Evolutionary conservation across 176 grass and related monocot species (phyloP).

Genomic region (Bolboschoenus planiculmis): DNA sequence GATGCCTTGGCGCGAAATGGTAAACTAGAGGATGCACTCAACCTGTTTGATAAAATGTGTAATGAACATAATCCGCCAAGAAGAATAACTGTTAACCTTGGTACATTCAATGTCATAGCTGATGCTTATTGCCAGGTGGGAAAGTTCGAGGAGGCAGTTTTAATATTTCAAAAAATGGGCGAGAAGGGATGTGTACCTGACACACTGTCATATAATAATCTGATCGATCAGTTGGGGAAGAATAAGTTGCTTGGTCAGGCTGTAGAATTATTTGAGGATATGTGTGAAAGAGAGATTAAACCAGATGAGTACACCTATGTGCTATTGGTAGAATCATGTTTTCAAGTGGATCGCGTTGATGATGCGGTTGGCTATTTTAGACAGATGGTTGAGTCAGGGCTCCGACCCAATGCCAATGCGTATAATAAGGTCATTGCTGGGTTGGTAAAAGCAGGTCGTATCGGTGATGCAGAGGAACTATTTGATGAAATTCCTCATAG

Average conservation of each 20-base stretch:
- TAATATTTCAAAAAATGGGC: slow-evolving; percentile 53
- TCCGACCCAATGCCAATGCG: slow-evolving; percentile 60
- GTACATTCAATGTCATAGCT: slow-evolving; percentile 70
- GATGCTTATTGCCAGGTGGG: slow-evolving; percentile 54
- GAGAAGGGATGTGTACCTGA: slow-evolving; percentile 57
- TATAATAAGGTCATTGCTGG: slow-evolving; percentile 68
- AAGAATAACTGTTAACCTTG: slow-evolving; percentile 59
- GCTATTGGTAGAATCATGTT: slow-evolving; percentile 61
- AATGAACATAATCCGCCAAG: slow-evolving; percentile 52
- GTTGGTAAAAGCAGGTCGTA: slow-evolving; percentile 43
- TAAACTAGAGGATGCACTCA: slow-evolving; percentile 50
- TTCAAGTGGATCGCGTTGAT: slow-evolving; percentile 52
- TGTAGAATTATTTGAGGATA: slow-evolving; percentile 48
- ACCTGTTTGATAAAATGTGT: slow-evolving; percentile 65
- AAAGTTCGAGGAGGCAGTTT: slow-evolving; percentile 54
- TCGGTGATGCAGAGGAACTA: slow-evolving; percentile 51
- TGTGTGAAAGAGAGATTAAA: slow-evolving; percentile 49
- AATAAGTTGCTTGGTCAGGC: slow-evolving; percentile 52
- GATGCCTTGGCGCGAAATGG: slow-evolving; percentile 57
- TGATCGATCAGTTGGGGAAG: slow-evolving; percentile 71
- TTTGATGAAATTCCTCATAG: slow-evolving; percentile 66
- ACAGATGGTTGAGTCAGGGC: slow-evolving; percentile 56
- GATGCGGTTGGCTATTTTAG: slow-evolving; percentile 57
- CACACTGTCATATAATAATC: slow-evolving; percentile 66
- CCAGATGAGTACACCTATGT: slow-evolving; percentile 66